Conservation (phyloP, 148 eudicot genomes). For the Vaccinium vitisidaea region DNA sequence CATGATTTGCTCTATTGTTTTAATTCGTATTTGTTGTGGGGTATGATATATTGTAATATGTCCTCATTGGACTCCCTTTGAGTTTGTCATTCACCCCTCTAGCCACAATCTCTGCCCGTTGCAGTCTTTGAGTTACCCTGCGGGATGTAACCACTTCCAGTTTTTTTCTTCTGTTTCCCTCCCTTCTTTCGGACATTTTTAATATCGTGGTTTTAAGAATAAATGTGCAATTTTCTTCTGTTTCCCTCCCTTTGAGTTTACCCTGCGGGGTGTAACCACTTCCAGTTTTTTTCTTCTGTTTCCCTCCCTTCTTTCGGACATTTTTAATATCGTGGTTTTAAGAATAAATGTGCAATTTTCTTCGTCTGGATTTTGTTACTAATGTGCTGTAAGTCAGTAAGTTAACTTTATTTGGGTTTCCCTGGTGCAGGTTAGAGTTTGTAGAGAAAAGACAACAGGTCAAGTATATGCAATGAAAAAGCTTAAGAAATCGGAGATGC, state of each 20-base stretch:
- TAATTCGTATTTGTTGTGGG: not conserved
- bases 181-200: not conserved
- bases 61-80: not conserved
- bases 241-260: not conserved
- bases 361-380: not conserved
- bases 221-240: not conserved
- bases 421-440: conserved; percentile 75
- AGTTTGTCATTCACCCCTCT: not conserved
- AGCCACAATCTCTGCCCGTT: not conserved
- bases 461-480: conserved; percentile 95
- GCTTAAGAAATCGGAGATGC: conserved; percentile 97
- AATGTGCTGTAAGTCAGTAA: not conserved
- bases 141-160: too few relatives aligned
- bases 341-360: not conserved
- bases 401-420: conserved; percentile 9
- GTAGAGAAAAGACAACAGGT: conserved; percentile 86
- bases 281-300: not conserved
- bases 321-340: not conserved
- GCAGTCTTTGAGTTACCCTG: not conserved
- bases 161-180: not conserved
- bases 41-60: not conserved
- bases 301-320: not conserved
- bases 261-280: too few relatives aligned
- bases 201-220: not conserved
- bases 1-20: not conserved